Percentiles rank a stretch among this genome's conserved stretches.
phyloP scores from a whole-genome alignment of 495 filamentous ascomycete species.

The Tuber brumale region DNA sequence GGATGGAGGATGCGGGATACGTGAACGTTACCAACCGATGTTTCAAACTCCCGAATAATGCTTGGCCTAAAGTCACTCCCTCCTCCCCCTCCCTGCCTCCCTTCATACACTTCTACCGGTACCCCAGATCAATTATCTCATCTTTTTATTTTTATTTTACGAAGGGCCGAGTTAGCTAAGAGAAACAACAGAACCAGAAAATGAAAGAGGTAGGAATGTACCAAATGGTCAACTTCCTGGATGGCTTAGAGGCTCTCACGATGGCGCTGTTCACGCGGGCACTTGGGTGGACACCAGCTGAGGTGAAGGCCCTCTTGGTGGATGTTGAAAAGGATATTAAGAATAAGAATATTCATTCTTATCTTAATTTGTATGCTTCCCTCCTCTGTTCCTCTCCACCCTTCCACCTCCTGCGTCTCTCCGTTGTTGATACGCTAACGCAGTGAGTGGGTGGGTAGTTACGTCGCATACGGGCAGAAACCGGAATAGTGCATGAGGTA shows the following conservation, averaged over 20 bases:
- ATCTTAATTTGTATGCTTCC: slow-evolving; percentile 29
- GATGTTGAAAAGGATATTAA: slow-evolving; percentile 41
- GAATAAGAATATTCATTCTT: slow-evolving; percentile 39
- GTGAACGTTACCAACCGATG: slow-evolving; percentile 17
- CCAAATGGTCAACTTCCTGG: slow-evolving; percentile 41
- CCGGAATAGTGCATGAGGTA: background rate
- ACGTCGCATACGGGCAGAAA: background rate
- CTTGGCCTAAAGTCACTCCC: slow-evolving; percentile 27
- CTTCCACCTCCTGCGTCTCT: background rate
- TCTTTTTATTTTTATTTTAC: background rate
- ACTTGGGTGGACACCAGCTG: slow-evolving; percentile 40
- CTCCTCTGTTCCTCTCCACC: background rate
- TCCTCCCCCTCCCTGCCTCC: background rate
- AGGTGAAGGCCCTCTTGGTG: slow-evolving; percentile 41
- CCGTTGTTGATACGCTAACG: background rate
- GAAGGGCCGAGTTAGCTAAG: background rate
- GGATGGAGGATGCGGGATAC: slow-evolving; percentile 24
- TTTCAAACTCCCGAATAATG: slow-evolving; percentile 12
- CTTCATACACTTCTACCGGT: background rate
- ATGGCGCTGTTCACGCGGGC: slow-evolving; percentile 41
- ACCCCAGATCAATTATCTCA: background rate
- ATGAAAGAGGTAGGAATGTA: slow-evolving; percentile 44
- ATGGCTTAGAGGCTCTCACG: slow-evolving; percentile 44
- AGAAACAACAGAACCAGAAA: slow-evolving; percentile 14
- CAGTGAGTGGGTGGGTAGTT: background rate